phyloP scores from a whole-genome alignment of 2,329 filamentous ascomycete genomes.

The Annulohypoxylon truncatum region DNA sequence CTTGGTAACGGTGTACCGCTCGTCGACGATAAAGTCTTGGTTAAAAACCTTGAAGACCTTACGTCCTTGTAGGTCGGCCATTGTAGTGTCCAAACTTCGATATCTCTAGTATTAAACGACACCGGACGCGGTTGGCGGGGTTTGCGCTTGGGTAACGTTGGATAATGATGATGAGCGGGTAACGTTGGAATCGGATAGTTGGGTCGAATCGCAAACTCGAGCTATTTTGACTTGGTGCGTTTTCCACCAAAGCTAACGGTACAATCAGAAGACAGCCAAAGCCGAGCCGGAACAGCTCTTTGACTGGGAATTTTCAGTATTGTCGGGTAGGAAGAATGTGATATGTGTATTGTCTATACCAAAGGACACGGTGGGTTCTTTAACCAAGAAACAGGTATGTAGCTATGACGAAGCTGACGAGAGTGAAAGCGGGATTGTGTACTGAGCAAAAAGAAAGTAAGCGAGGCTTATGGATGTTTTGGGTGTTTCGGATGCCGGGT shows the following conservation, averaged over 20 bases:
- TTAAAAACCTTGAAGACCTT: conserved; percentile 99
- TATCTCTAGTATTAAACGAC: background rate
- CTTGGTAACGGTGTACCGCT: conserved; percentile 98
- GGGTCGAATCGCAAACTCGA: conserved; percentile 24
- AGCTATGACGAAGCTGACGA: conserved; percentile 27
- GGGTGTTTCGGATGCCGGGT: conserved; percentile 11
- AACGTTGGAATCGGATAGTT: conserved; percentile 6
- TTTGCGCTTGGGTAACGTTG: conserved; percentile 18
- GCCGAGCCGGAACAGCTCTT: background rate
- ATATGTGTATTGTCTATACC: conserved; percentile 15
- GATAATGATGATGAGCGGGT: no score
- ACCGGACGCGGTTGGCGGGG: background rate
- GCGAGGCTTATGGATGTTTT: conserved; percentile 19
- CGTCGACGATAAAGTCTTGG: conserved; percentile 98
- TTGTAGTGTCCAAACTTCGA: conserved; percentile 29
- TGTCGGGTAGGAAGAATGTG: background rate
- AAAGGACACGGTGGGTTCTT: conserved; percentile 25
- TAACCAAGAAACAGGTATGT: conserved; percentile 6
- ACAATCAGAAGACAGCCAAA: conserved; percentile 22
- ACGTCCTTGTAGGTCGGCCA: conserved; percentile 53
- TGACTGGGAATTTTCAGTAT: background rate
- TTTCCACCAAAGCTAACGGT: conserved; percentile 1
- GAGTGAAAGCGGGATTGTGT: conserved; percentile 2
- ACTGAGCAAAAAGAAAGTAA: conserved; percentile 2
- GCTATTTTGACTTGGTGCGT: conserved; percentile 9